phyloP scores from a whole-genome alignment of 306 rosid genomes.

The Nissolia schottii region DNA sequence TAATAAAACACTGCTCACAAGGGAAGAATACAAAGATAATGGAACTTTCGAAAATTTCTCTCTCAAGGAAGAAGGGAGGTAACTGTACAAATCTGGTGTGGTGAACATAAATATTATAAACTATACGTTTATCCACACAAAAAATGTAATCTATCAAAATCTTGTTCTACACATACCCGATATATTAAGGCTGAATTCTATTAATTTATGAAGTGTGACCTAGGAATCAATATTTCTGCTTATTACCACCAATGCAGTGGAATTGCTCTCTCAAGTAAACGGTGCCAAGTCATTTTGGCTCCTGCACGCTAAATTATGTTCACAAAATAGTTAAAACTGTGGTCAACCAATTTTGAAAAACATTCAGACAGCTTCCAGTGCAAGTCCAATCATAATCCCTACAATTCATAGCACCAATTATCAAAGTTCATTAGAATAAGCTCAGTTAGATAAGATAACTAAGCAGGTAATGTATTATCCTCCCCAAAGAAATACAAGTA shows the following conservation, averaged over 20 bases:
- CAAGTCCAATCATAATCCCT: conserved; percentile 37
- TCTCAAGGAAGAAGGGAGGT: conserved; percentile 18
- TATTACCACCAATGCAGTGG: not conserved
- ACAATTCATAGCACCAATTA: not conserved
- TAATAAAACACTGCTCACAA: no score
- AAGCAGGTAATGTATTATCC: not conserved
- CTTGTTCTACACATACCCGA: conserved; percentile 48
- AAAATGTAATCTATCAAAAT: conserved; percentile 39
- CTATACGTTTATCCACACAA: conserved; percentile 43
- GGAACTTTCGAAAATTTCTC: conserved; percentile 18
- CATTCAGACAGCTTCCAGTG: conserved; percentile 27
- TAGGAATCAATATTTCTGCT: not conserved
- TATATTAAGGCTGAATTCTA: conserved; percentile 22
- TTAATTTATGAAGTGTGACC: conserved; percentile 17
- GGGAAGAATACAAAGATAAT: no score
- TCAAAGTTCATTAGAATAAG: not conserved
- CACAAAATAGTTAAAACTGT: conserved; percentile 15
- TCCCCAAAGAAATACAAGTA: not conserved
- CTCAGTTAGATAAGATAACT: not conserved
- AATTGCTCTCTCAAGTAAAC: not conserved
- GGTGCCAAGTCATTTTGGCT: conserved; percentile 17
- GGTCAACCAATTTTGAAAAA: conserved; percentile 22
- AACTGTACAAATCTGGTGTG: conserved; percentile 54
- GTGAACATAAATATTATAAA: conserved; percentile 15
- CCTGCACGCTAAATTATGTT: conserved; percentile 24